These are phyloP conservation scores for Lipomyces orientalis DNA, from an alignment of 805 yeast genomes.

Conservation along the genomic window DNA sequence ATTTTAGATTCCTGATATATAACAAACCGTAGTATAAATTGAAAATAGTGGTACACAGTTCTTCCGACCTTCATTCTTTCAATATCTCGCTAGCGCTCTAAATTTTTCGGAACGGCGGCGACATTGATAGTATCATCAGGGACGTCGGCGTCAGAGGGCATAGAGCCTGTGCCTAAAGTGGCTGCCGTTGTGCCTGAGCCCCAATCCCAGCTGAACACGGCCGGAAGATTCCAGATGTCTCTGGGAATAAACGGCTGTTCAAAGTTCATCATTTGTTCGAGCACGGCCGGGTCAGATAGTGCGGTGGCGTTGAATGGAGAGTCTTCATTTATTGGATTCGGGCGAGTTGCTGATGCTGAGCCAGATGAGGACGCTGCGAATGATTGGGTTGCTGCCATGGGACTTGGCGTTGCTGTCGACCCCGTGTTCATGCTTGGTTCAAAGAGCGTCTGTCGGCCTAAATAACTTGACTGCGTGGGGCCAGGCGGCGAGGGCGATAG, in stretches of 20 bases:
- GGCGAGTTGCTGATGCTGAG: neutral
- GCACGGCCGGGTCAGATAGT: conserved; percentile 10
- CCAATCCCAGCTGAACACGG: conserved; percentile 28
- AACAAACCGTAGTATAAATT: too few relatives aligned
- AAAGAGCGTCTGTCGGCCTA: neutral
- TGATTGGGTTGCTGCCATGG: neutral
- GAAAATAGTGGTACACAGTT: too few relatives aligned
- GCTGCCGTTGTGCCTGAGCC: conserved; percentile 13
- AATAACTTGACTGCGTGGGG: neutral
- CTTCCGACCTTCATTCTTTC: neutral
- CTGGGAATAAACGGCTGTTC: conserved; percentile 30
- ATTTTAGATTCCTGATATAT: too few relatives aligned
- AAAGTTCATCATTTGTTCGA: conserved; percentile 10
- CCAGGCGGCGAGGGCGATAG: neutral
- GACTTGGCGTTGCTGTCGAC: neutral
- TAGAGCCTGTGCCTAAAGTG: neutral
- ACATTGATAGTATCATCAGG: neutral
- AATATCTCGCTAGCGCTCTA: neutral
- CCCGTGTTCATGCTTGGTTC: too few relatives aligned
- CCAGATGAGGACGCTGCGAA: neutral
- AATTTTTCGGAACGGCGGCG: neutral
- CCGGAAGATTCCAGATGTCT: conserved; percentile 31
- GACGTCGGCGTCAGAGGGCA: neutral
- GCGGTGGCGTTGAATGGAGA: conserved; percentile 2
- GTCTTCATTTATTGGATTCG: neutral